Conservation (phyloP, 768 basidiomycete genomes). For the Lactarius tabidus region DNA sequence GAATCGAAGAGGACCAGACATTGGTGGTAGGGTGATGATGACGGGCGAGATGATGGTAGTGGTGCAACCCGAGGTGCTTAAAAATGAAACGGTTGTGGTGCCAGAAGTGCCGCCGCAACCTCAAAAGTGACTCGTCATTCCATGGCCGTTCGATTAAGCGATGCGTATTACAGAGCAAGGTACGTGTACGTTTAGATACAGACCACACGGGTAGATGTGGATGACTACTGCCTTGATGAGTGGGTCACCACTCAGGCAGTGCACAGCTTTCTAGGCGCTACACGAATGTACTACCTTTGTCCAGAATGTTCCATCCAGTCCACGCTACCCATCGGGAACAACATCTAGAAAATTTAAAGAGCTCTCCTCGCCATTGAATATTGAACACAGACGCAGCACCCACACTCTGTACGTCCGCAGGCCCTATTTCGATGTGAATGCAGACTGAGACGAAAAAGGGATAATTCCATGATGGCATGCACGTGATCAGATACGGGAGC, state of each 20-base stretch:
- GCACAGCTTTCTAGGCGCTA: no score
- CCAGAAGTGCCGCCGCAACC: neutral
- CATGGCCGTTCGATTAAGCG: no score
- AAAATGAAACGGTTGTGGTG: neutral
- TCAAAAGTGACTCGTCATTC: no score
- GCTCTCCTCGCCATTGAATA: slow-evolving; percentile 89
- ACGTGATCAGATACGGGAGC: slow-evolving; percentile 71
- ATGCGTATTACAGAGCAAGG: no score
- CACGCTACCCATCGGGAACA: slow-evolving; percentile 86
- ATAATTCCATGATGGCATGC: slow-evolving; percentile 82
- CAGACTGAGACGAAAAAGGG: slow-evolving; percentile 14
- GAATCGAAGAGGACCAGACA: neutral
- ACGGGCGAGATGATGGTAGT: neutral
- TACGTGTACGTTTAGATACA: no score
- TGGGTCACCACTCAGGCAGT: no score
- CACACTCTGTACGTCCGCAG: slow-evolving; percentile 66
- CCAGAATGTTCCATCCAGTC: slow-evolving; percentile 67
- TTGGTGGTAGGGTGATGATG: neutral
- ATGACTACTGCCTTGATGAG: no score
- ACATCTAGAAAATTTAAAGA: slow-evolving; percentile 95
- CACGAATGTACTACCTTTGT: neutral
- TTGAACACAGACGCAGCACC: slow-evolving; percentile 89
- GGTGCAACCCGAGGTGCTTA: neutral
- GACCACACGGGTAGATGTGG: no score
- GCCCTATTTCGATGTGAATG: slow-evolving; percentile 48